These are phyloP conservation scores for Penicillium sp. DNA, from an alignment of 2,329 filamentous ascomycete genomes.

Conservation along the genomic window DNA sequence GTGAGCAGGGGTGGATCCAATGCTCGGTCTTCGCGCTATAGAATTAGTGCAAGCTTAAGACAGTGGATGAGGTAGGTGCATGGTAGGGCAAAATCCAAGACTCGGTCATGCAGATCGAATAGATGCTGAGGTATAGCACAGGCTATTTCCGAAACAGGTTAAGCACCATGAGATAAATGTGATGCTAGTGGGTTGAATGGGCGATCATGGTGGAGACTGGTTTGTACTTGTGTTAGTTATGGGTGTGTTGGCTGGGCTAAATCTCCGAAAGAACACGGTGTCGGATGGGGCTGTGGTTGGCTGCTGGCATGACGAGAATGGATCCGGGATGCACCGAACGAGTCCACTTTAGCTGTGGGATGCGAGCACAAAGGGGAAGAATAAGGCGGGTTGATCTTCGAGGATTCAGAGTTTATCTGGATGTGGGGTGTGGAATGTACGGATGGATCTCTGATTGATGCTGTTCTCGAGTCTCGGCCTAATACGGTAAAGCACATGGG, in stretches of 20 bases:
- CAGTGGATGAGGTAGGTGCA: conserved; percentile 2
- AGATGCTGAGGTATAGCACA: neutral
- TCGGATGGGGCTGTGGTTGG: neutral
- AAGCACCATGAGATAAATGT: conserved; percentile 1
- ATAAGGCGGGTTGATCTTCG: neutral
- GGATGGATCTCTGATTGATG: neutral
- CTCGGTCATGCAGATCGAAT: neutral
- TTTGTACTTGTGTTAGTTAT: neutral
- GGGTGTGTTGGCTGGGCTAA: neutral
- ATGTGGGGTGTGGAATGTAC: conserved; percentile 1
- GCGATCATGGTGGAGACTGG: neutral
- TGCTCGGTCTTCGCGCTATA: neutral
- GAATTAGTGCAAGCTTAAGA: neutral
- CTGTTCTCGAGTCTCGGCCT: neutral
- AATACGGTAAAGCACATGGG: conserved; percentile 2
- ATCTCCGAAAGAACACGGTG: neutral
- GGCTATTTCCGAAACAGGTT: neutral
- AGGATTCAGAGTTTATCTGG: neutral
- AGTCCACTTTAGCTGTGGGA: neutral
- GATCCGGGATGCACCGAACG: neutral
- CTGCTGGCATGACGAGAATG: neutral
- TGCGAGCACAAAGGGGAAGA: neutral
- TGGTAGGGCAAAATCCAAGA: neutral
- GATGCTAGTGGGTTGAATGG: neutral
- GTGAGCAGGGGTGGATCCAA: neutral